phyloP scores from a whole-genome alignment of 768 basidiomycete species.

The Lepiota brunneoincarnata region DNA sequence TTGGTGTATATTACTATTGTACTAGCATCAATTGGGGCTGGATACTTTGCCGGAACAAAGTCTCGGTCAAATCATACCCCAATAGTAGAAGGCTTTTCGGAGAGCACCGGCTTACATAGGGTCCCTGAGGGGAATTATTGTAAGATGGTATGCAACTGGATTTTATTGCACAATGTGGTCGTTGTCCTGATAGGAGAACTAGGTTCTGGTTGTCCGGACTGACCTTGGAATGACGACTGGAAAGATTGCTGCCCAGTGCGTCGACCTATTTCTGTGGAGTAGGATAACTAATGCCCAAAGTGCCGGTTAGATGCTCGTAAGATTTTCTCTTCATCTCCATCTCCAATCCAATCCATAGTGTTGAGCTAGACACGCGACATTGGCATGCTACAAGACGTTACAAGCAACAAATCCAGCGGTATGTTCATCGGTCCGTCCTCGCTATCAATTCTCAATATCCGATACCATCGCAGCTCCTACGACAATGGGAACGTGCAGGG shows the following conservation, averaged over 20 bases:
- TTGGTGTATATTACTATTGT: neutral
- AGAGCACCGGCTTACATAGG: neutral
- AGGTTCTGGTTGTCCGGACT: conserved; percentile 43
- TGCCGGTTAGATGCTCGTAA: conserved; percentile 10
- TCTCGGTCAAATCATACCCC: neutral
- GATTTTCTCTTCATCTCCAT: neutral
- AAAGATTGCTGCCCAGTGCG: conserved; percentile 77
- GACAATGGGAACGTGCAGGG: conserved; percentile 91
- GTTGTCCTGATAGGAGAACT: conserved; percentile 27
- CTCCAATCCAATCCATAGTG: conserved; percentile 22
- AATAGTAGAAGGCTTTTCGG: no score
- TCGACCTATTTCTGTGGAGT: conserved; percentile 7
- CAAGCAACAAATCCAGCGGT: conserved; percentile 72
- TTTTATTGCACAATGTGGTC: neutral
- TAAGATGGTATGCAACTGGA: neutral
- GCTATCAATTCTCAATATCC: neutral
- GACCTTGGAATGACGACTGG: conserved; percentile 62
- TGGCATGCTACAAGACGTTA: conserved; percentile 90
- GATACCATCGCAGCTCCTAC: conserved; percentile 52
- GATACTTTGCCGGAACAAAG: neutral
- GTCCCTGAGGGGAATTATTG: neutral
- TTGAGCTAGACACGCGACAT: conserved; percentile 69
- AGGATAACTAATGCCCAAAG: neutral
- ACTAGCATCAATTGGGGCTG: neutral
- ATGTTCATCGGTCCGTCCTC: conserved; percentile 5